A percentile compares a stretch with the other conserved stretches of the same genome.
Evolutionary conservation across 345 rosid species (phyloP).

Genomic region (Hypericum perforatum): DNA sequence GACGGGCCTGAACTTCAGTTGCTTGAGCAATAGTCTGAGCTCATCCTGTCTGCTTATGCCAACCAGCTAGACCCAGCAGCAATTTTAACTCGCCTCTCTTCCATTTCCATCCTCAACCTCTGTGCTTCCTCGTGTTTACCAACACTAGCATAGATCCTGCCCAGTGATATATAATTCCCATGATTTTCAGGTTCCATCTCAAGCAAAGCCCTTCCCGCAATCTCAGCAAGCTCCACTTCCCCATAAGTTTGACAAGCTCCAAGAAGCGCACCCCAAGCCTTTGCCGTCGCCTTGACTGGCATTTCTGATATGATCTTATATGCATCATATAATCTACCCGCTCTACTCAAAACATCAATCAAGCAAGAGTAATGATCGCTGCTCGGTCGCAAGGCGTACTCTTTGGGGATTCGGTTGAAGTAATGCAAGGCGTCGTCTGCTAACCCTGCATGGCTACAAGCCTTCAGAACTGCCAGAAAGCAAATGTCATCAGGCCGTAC

Average conservation of each 20-base stretch:
- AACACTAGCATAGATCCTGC: slow-evolving; percentile 36
- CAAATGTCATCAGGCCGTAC: slow-evolving; percentile 47
- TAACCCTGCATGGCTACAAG: slow-evolving; percentile 60
- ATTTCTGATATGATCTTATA: slow-evolving; percentile 36
- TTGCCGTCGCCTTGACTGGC: slow-evolving; percentile 44
- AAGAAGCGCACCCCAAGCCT: slow-evolving; percentile 58
- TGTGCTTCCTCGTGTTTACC: slow-evolving; percentile 56
- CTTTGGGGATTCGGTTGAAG: slow-evolving; percentile 29
- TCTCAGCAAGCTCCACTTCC: slow-evolving; percentile 52
- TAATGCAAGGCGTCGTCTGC: slow-evolving; percentile 43
- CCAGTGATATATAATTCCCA: slow-evolving; percentile 40
- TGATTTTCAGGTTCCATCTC: slow-evolving; percentile 56
- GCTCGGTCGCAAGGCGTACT: slow-evolving; percentile 31
- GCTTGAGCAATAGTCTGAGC: neutral
- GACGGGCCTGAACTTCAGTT: too few relatives aligned
- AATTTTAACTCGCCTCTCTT: slow-evolving; percentile 35
- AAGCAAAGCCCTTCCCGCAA: slow-evolving; percentile 39
- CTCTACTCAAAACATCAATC: slow-evolving; percentile 50
- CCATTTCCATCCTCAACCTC: slow-evolving; percentile 46
- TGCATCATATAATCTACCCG: slow-evolving; percentile 48
- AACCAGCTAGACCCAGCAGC: slow-evolving; percentile 55
- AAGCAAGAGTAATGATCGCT: slow-evolving; percentile 56
- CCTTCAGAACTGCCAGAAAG: slow-evolving; percentile 48
- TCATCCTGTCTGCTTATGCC: neutral
- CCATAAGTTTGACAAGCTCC: slow-evolving; percentile 53